phyloP scores from a whole-genome alignment of 805 yeast species.

The Scheffersomyces amazonensis region DNA sequence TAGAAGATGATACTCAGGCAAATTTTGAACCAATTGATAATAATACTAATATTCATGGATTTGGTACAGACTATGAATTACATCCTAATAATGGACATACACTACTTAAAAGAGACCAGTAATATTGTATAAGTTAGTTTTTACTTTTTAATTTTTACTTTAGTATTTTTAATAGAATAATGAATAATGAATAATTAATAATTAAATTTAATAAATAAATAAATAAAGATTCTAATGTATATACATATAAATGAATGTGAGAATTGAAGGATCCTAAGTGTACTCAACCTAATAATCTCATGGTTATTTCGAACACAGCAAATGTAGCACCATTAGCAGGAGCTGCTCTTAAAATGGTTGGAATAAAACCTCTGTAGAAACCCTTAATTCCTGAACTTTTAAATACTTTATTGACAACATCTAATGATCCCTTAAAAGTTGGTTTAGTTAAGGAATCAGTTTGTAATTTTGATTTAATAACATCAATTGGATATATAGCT shows the following conservation, averaged over 20 bases:
- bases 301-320: slow-evolving; percentile 86
- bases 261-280: neutral
- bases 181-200: neutral
- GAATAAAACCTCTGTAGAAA: slow-evolving; percentile 86
- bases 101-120: too few species aligned
- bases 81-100: too few species aligned
- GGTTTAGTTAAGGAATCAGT: slow-evolving; percentile 57
- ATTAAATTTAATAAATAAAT: neutral
- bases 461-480: slow-evolving; percentile 86
- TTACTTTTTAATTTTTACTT: too few species aligned
- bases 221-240: neutral
- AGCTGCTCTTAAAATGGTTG: slow-evolving; percentile 93
- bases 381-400: slow-evolving; percentile 67
- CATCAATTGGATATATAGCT: slow-evolving; percentile 83
- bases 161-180: too few species aligned
- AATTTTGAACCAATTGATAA: neutral
- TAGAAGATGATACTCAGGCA: slow-evolving; percentile 10
- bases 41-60: neutral
- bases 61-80: slow-evolving; percentile 6
- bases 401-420: slow-evolving; percentile 55
- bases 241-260: neutral
- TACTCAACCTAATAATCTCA: slow-evolving; percentile 58
- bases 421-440: slow-evolving; percentile 52
- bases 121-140: too few species aligned
- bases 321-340: slow-evolving; percentile 98